Conservation (phyloP, 192 early-diverging fungal genomes). For the Diversispora epigaea region DNA sequence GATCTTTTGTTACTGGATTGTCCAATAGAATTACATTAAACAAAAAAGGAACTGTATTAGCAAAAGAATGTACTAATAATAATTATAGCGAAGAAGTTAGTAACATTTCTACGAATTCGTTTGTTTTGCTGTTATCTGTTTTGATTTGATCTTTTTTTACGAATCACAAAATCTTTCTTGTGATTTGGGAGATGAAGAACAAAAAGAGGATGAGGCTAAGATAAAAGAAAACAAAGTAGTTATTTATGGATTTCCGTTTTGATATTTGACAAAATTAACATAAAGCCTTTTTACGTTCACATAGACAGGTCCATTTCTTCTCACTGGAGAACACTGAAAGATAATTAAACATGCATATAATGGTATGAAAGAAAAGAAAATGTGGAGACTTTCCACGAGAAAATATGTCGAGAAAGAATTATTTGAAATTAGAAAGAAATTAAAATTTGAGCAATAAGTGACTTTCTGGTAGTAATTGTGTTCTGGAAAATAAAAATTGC, state of each 20-base stretch:
- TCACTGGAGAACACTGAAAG: neutral
- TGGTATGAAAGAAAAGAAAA: constrained; percentile 24
- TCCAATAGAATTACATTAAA: too few species aligned
- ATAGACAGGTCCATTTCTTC: constrained; percentile 10
- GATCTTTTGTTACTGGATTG: neutral
- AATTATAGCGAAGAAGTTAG: too few species aligned
- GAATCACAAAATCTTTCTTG: too few species aligned
- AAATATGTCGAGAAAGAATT: constrained; percentile 33
- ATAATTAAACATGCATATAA: constrained; percentile 20
- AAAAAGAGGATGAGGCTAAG: too few species aligned
- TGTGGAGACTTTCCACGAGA: constrained; percentile 31
- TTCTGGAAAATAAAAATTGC: constrained; percentile 1
- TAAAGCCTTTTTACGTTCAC: too few species aligned
- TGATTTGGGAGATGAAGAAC: too few species aligned
- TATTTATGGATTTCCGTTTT: constrained; percentile 5
- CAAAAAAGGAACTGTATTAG: too few species aligned
- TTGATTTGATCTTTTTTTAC: too few species aligned
- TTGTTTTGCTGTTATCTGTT: too few species aligned
- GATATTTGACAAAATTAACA: constrained; percentile 3
- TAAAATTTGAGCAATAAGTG: constrained; percentile 29
- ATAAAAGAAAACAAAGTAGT: constrained; percentile 10
- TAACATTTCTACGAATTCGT: too few species aligned
- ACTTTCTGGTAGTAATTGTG: neutral
- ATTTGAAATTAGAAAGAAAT: constrained; percentile 16
- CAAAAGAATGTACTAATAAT: too few species aligned